Evolutionary conservation across 768 basidiomycete genomes (phyloP).

Genomic region (Naganishia onofrii): DNA sequence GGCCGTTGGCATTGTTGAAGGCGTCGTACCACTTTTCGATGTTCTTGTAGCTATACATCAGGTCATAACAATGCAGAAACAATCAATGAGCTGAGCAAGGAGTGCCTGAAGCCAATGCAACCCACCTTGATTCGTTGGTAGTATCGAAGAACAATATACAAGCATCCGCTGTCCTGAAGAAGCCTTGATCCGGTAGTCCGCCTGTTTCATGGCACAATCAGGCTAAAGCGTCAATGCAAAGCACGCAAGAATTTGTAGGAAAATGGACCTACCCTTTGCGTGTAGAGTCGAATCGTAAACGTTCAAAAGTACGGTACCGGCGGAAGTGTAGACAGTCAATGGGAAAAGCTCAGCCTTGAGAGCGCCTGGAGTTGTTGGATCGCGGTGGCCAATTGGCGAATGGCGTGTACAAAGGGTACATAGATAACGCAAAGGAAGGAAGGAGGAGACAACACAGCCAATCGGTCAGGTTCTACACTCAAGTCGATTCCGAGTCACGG

Average conservation of each 20-base stretch:
- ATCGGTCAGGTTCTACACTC: neutral
- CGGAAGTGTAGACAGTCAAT: constrained; percentile 30
- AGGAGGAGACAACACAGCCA: neutral
- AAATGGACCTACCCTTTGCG: constrained; percentile 30
- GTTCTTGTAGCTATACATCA: constrained; percentile 29
- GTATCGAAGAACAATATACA: constrained; percentile 35
- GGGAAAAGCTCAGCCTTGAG: constrained; percentile 37
- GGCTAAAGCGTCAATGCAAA: neutral
- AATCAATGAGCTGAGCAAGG: neutral
- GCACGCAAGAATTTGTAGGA: neutral
- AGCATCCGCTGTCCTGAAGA: constrained; percentile 35
- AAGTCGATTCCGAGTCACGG: neutral
- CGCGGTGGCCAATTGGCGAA: neutral
- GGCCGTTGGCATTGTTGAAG: constrained; percentile 33
- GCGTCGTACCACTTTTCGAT: constrained; percentile 37
- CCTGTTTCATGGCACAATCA: constrained; percentile 12
- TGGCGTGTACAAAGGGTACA: neutral
- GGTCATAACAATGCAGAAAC: neutral
- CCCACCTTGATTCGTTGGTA: constrained; percentile 35
- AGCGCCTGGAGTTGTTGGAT: constrained; percentile 23
- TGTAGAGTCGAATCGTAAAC: constrained; percentile 37
- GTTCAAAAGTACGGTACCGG: constrained; percentile 33
- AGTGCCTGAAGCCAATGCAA: neutral
- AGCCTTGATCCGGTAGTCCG: constrained; percentile 35
- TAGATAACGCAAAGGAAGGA: neutral